These are phyloP conservation scores for Coemansia sp. DNA, from an alignment of 371 early-diverging fungal genomes.

Conservation along the genomic window DNA sequence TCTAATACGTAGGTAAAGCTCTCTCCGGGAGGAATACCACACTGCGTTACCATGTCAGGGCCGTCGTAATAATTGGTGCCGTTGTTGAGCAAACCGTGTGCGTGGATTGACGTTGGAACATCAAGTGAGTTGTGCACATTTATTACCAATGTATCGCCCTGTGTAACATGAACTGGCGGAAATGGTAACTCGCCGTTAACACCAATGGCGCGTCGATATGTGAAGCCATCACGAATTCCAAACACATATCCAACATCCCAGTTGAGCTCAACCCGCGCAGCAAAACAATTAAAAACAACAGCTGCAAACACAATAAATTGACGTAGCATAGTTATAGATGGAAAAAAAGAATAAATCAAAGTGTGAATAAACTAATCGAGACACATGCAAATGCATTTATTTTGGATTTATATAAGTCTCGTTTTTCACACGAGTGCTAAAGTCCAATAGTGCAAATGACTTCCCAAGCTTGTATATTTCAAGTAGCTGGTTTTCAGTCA, in stretches of 20 bases:
- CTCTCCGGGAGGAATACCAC: slow-evolving; percentile 56
- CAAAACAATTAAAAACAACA: neutral
- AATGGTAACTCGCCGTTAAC: slow-evolving; percentile 55
- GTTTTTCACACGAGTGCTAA: no score
- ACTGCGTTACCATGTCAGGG: slow-evolving; percentile 58
- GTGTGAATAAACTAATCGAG: no score
- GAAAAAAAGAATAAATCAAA: no score
- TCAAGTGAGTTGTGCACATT: slow-evolving; percentile 64
- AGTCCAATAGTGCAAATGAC: no score
- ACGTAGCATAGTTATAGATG: neutral
- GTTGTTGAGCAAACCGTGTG: slow-evolving; percentile 67
- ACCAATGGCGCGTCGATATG: slow-evolving; percentile 63
- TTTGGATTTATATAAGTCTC: no score
- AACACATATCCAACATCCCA: slow-evolving; percentile 72
- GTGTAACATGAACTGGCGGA: slow-evolving; percentile 14
- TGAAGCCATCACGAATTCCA: slow-evolving; percentile 61
- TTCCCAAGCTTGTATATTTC: no score
- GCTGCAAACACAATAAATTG: neutral
- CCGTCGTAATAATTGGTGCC: slow-evolving; percentile 63
- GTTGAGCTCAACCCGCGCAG: slow-evolving; percentile 54
- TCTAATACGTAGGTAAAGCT: slow-evolving; percentile 28
- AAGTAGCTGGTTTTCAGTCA: no score
- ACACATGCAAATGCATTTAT: no score
- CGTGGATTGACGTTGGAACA: slow-evolving; percentile 62
- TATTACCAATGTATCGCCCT: slow-evolving; percentile 58